Base-by-base conservation (phyloP, 805 yeast genomes). In the Nakazawaea wickerhamii region DNA sequence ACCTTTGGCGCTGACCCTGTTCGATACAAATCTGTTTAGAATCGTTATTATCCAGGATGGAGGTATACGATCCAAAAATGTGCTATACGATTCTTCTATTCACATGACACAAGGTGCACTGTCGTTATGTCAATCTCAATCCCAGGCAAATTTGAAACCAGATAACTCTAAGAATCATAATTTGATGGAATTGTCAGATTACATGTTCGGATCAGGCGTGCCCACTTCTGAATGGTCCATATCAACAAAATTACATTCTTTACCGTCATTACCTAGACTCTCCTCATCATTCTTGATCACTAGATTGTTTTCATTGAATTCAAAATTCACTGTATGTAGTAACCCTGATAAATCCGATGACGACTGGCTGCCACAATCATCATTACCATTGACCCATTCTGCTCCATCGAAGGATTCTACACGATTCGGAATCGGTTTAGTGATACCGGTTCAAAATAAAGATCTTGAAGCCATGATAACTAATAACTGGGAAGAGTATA, bases 201-300 rank as follows among this genome's bases (percentile, higher is more conserved):
- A 67, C 49, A 73, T 76, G 74, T 76, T 75, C 55, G 82, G 82
- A 10, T 70, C 74, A 40, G 81, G 81, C 0, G 58, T 76, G 25
- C 75, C 77, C 7, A 59, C 72, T 6, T 71, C 64, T 44, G 79
- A 75, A 43, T 55, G 63, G 14, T 60, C 62, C 15, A 55, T 65
- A 18, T 55, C 68, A 10, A 70, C 76, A 4, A 76, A 76, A 47
- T 51, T 75, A 2, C 80, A 76, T 53, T 48, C 61, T 34, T 54
- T 76, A 14, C 79, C 79, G 1, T 55, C 66, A 1, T 49, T 73
- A 15, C 59, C 65, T 19, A 59, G 61, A 21, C 58, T 58, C 52
- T 59, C 66, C 2, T 55, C 57, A 27, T 65, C 75, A 3, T 60
- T 75, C 5, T 52, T 76, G 17, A 54, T 76, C 28, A 70, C 81